Percentiles rank a stretch among this genome's conserved stretches.
Evolutionary conservation across 1,139 yeast species (phyloP).

Genomic region (Yamadazyma taylorii): DNA sequence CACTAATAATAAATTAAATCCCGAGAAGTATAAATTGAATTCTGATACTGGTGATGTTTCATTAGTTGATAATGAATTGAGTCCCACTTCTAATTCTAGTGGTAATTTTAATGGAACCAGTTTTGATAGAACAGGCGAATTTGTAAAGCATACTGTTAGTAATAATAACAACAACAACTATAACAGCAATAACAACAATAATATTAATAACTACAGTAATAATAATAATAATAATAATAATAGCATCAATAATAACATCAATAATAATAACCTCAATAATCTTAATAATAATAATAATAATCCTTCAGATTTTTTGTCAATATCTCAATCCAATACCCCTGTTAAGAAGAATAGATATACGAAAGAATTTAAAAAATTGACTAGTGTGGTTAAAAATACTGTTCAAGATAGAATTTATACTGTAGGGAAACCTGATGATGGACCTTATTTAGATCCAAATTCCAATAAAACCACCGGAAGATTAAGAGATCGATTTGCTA

Average conservation of each 20-base stretch:
- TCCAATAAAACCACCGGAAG: slow-evolving; percentile 24
- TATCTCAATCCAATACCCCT: slow-evolving; percentile 13
- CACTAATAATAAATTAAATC: slow-evolving; percentile 50
- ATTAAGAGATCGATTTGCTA: slow-evolving; percentile 37
- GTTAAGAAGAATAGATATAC: slow-evolving; percentile 35
- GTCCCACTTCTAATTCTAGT: background rate
- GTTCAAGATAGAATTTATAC: slow-evolving; percentile 60
- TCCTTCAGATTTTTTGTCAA: background rate
- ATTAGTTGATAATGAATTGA: slow-evolving; percentile 2
- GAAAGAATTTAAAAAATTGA: slow-evolving; percentile 58
- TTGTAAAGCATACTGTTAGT: too few species aligned
- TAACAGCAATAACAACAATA: too few species aligned
- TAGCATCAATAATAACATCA: too few species aligned
- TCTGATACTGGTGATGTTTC: slow-evolving; percentile 6
- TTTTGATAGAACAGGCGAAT: background rate
- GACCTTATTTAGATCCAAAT: slow-evolving; percentile 17
- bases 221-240: too few species aligned
- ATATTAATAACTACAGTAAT: too few species aligned
- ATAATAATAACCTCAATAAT: too few species aligned
- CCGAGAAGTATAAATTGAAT: slow-evolving; percentile 21
- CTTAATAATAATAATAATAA: background rate
- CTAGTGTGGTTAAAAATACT: slow-evolving; percentile 68
- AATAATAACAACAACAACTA: too few species aligned
- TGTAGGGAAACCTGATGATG: slow-evolving; percentile 29
- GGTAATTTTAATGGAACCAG: background rate